Evolutionary conservation across 371 early-diverging fungal species (phyloP), one percentile per base, ranked within the genome.

Genomic region (Thermomucor indicae-seudaticae): DNA sequence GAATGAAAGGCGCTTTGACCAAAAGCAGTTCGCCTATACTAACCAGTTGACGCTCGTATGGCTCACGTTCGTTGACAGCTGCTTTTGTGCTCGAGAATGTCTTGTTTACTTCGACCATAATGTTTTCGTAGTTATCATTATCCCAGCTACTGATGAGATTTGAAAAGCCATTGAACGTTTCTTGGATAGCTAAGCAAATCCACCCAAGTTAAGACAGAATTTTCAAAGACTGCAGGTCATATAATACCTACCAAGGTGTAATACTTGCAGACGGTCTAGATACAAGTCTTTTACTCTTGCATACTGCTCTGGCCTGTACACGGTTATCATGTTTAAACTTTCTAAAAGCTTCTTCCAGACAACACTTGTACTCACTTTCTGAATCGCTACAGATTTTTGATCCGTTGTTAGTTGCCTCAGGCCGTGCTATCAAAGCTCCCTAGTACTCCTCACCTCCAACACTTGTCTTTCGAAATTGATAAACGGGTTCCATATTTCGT

Each of bases 81-180:
- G 31, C 51, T 30, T 76, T 74, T 5, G 80, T 74, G 29, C 58
- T 71, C 17, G 80, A 51, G 46, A 70, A 75, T 1, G 77, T 52
- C 7, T 62, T 57, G 49, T 69, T 85, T 16, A 83, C 81, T 20
- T 66, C 43, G 0, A 80, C 62, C 80, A 91, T 70, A 16, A 47
- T 78, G 11, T 55, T 51, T 55, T 84, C 85, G 48, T 88, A 91
- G 5, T 79, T 63, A 2, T 35, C 59, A 51, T 80, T 64, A 34
- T 78, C 78, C 45, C 61, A 67, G 6, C 43, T 57, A 11, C 81
- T 81, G 43, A 84, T 80, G 50, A 88, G 86, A 23, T 67, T 65
- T 0, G 89, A 89, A 61, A 84, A 89, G 43, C 62, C 60, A 19
- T 55, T 64, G 49, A 87, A 89, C 6, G 91, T 89, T 10, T 75